Percentiles rank a stretch among this genome's conserved stretches.
These are phyloP conservation scores for Exsudoporus floridanus DNA, from an alignment of 1,284 basidiomycete species.

Conservation along the genomic window DNA sequence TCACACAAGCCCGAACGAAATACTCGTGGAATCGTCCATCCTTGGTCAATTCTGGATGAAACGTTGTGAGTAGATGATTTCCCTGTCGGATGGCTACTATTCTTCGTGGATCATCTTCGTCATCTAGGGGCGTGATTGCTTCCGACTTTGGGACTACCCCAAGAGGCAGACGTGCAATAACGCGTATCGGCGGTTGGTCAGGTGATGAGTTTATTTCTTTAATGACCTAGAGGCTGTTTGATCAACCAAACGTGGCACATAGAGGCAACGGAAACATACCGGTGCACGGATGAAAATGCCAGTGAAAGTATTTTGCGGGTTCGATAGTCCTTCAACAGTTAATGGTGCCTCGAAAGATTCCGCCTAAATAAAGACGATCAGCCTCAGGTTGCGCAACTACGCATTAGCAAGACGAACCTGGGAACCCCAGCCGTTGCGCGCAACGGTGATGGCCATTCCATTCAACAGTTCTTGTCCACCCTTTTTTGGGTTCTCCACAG, in stretches of 20 bases:
- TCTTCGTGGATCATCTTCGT: constrained; percentile 51
- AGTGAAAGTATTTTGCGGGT: constrained; percentile 68
- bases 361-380: constrained; percentile 47
- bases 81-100: constrained; percentile 90
- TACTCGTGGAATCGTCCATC: constrained; percentile 91
- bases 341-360: constrained; percentile 89
- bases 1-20: constrained; percentile 69
- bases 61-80: constrained; percentile 82
- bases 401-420: constrained; percentile 47
- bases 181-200: constrained; percentile 52
- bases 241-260: neutral
- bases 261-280: constrained; percentile 42
- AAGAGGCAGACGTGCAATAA: constrained; percentile 74
- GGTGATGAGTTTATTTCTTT: constrained; percentile 47
- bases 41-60: constrained; percentile 91
- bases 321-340: constrained; percentile 60
- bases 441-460: constrained; percentile 79
- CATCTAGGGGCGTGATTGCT: constrained; percentile 33
- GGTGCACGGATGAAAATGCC: constrained; percentile 97
- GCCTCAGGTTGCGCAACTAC: neutral
- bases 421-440: constrained; percentile 88
- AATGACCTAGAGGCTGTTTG: constrained; percentile 52
- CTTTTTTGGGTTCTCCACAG: constrained; percentile 77
- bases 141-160: constrained; percentile 55
- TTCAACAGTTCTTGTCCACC: constrained; percentile 87